phyloP scores from a whole-genome alignment of 2,329 filamentous ascomycete species.

The Paraphaeosphaeria sporulosa region DNA sequence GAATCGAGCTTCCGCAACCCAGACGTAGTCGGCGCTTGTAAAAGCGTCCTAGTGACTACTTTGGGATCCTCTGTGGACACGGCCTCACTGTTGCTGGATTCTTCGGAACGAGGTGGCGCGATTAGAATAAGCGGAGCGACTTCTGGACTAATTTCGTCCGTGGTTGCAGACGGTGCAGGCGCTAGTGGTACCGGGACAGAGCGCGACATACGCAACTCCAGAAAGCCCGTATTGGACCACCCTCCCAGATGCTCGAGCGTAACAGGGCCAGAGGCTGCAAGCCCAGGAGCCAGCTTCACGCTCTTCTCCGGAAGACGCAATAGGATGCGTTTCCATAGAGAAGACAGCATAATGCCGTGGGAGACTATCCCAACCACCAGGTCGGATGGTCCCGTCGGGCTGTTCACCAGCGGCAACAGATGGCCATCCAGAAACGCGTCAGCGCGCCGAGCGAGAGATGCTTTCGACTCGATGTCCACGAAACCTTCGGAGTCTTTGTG shows the following conservation, averaged over 20 bases:
- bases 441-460: constrained; percentile 70
- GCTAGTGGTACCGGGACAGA: neutral
- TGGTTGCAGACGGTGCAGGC: neutral
- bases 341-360: constrained; percentile 81
- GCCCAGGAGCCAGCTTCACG: constrained; percentile 54
- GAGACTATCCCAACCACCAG: constrained; percentile 73
- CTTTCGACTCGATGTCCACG: constrained; percentile 70
- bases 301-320: constrained; percentile 59
- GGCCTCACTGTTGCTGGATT: neutral
- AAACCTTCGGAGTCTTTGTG: constrained; percentile 55
- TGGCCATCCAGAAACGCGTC: constrained; percentile 71
- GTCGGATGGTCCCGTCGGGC: constrained; percentile 34
- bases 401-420: constrained; percentile 64
- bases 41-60: neutral
- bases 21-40: neutral
- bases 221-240: constrained; percentile 73
- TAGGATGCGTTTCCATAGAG: constrained; percentile 71
- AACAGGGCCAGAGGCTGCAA: constrained; percentile 49
- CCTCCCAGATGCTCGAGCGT: constrained; percentile 63
- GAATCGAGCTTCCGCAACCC: constrained; percentile 23
- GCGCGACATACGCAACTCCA: constrained; percentile 52
- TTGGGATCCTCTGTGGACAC: neutral
- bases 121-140: neutral
- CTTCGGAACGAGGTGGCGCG: neutral
- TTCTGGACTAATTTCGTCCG: neutral